Evolutionary conservation across 2,329 filamentous ascomycete species (phyloP).

Genomic region (Trichothecium roseum): DNA sequence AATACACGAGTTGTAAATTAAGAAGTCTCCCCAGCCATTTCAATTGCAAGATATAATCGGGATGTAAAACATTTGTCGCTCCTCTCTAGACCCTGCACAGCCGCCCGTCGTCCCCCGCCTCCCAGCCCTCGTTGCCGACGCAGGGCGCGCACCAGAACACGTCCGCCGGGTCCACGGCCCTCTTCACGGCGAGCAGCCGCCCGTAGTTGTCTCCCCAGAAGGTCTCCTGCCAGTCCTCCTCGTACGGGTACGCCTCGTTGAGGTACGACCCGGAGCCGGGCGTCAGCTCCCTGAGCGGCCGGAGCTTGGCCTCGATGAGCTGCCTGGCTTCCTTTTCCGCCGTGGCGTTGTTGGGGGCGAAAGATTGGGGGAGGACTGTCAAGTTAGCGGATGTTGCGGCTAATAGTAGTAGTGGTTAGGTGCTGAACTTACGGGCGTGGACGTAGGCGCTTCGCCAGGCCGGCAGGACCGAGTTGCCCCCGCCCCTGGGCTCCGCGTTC

Average conservation of each 20-base stretch:
- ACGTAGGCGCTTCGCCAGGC: constrained; percentile 39
- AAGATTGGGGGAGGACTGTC: not conserved
- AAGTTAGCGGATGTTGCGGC: constrained; percentile 18
- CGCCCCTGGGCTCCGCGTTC: constrained; percentile 31
- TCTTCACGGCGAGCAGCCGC: constrained; percentile 32
- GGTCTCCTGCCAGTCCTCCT: constrained; percentile 24
- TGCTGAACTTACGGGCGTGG: constrained; percentile 30
- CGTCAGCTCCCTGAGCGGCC: constrained; percentile 26
- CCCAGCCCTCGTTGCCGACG: constrained; percentile 33
- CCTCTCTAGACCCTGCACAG: constrained; percentile 12
- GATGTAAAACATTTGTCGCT: no score
- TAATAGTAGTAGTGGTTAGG: no score
- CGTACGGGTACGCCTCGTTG: constrained; percentile 28
- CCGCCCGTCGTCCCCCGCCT: constrained; percentile 11
- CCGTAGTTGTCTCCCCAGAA: constrained; percentile 37
- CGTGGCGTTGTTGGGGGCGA: constrained; percentile 11
- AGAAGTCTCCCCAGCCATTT: no score
- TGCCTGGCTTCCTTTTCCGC: constrained; percentile 15
- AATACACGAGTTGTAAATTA: no score
- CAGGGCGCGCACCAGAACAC: constrained; percentile 39
- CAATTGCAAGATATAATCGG: no score
- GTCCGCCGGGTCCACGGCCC: constrained; percentile 31
- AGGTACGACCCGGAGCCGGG: constrained; percentile 31
- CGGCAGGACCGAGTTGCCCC: constrained; percentile 35
- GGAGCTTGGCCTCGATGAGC: constrained; percentile 13